Percentiles rank a stretch among this genome's conserved stretches.
Conservation (phyloP, 192 early-diverging fungal species). For the Entophlyctis luteolus region DNA sequence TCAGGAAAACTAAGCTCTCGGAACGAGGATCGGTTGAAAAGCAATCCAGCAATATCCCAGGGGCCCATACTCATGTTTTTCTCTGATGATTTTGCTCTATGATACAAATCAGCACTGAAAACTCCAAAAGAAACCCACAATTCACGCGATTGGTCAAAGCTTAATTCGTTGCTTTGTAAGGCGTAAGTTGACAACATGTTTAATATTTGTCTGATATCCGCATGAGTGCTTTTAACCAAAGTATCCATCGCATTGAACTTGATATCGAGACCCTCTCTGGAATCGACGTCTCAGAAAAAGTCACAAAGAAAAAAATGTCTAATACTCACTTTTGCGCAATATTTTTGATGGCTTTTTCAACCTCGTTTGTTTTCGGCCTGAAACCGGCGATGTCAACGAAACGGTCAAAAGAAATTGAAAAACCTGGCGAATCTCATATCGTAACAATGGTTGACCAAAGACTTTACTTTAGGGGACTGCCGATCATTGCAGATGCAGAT, state of each 20-base stretch:
- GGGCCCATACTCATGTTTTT: constrained; percentile 63
- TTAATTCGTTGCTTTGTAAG: constrained; percentile 60
- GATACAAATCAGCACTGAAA: background rate
- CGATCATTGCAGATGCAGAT: constrained; percentile 99
- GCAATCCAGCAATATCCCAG: constrained; percentile 72
- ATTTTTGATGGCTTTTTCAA: constrained; percentile 67
- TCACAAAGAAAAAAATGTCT: background rate
- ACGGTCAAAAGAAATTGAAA: constrained; percentile 16
- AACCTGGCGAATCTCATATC: constrained; percentile 75
- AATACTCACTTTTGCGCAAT: constrained; percentile 62
- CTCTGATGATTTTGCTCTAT: constrained; percentile 35
- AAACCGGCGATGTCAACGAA: background rate
- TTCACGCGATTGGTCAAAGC: constrained; percentile 75
- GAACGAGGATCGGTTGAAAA: constrained; percentile 55
- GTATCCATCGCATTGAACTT: constrained; percentile 75
- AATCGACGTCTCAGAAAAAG: background rate
- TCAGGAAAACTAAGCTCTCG: constrained; percentile 57
- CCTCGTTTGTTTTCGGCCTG: constrained; percentile 67
- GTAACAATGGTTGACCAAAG: constrained; percentile 76
- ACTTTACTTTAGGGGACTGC: constrained; percentile 75
- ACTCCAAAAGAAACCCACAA: constrained; percentile 45
- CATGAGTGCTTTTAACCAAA: constrained; percentile 72
- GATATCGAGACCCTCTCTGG: constrained; percentile 71
- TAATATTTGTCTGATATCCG: constrained; percentile 95
- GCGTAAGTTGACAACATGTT: constrained; percentile 92